Evolutionary conservation across 768 basidiomycete species (phyloP), one percentile per base, ranked within the genome.

Genomic region (Russula griseocarnosa): DNA sequence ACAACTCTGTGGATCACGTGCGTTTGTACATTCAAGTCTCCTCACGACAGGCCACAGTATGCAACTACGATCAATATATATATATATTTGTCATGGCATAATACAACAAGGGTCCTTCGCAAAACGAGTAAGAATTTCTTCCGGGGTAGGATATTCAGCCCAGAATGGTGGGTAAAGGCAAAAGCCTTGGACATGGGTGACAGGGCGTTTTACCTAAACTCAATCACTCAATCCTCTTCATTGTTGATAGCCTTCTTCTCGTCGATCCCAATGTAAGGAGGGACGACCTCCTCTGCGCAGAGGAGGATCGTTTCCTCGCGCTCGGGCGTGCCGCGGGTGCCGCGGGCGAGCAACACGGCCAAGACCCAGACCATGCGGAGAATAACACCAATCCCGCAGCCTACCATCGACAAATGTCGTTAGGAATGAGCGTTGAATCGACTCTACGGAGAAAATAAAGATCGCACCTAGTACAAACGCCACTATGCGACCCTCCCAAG

Each of bases 331-430:
- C 76, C 75, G 11, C 75, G 74, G 72, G 86, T 67, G 42, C 82
- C 71, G 69, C 91, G 88, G 69, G 79, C 82, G 38, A 79, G 70
- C 66, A 93, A 75, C 64, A 92, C 75, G 34, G 79, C 71, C 68
- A 92, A 70, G 67, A 92, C 90, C 81, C 82, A 92, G 72, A 90
- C 70, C 86, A 92, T 90, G 72, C 91, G 81, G 62, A 92, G 73
- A 28, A 93, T 81, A 50, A 92, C 90, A 60, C 91, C 91, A 58
- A 92, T 82, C 56, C 90, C 90, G 69, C 88, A 91, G n/a, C 90
- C 89, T 90, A 67, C 36, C 60, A 62, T 54, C 46, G 16, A 26
- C 34, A 64, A 56, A 13, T 14, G 36, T 13, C 22, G 18, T 55
- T 20, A 55, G 28, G 18, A 59, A 30, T 26, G 55, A 24, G 13